phyloP scores from a whole-genome alignment of 192 early-diverging fungal genomes.

The Dimargaris verticillata region DNA sequence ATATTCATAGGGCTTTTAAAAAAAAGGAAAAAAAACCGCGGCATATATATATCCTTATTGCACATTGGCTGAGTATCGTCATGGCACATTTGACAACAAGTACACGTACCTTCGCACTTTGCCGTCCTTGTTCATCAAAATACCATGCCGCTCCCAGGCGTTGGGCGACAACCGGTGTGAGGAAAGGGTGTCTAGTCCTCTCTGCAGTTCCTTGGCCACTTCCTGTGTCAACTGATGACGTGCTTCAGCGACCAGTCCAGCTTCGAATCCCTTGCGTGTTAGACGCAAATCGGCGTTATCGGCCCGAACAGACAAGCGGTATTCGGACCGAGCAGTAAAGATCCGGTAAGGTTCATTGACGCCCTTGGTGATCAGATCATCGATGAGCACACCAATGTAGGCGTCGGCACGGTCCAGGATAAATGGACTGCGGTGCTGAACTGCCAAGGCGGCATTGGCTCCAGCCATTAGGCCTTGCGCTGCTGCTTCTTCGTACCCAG shows the following conservation, averaged over 20 bases:
- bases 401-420: conserved; percentile 57
- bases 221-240: conserved; percentile 21
- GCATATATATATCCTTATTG: no score
- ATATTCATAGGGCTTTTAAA: no score
- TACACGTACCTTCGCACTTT: not conserved
- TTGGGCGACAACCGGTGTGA: conserved; percentile 28
- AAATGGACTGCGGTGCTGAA: conserved; percentile 32
- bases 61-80: no score
- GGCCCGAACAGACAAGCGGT: conserved; percentile 52
- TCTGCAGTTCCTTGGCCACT: conserved; percentile 27
- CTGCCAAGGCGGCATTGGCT: conserved; percentile 52
- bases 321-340: conserved; percentile 70
- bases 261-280: conserved; percentile 45
- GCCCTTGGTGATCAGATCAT: conserved; percentile 66
- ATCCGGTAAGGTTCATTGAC: conserved; percentile 71
- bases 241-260: conserved; percentile 33
- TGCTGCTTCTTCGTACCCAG: conserved; percentile 70
- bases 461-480: conserved; percentile 67
- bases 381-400: conserved; percentile 67
- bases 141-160: conserved; percentile 29
- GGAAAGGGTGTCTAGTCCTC: conserved; percentile 31
- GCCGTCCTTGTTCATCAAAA: conserved; percentile 22
- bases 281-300: conserved; percentile 67
- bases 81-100: no score
- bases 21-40: no score